Base-by-base conservation (phyloP, 495 filamentous ascomycete species). In the Talaromyces nanjingensis region DNA sequence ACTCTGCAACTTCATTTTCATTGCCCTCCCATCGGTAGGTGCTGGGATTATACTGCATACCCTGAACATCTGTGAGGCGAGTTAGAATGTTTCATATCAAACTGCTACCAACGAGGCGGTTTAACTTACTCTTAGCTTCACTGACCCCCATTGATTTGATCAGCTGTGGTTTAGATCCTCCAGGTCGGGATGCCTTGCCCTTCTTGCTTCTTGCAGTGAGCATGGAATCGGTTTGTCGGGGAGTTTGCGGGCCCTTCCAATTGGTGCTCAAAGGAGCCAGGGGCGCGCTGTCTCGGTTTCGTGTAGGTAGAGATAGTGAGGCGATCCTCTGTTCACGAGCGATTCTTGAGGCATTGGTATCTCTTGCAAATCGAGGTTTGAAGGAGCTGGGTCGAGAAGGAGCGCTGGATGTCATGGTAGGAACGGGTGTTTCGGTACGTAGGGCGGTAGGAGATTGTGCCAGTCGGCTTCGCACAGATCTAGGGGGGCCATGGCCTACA, bases 21-120 rank as follows among this genome's bases (percentile, higher is more conserved):
- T 98, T 98, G 45, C 94, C 94, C 77, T 98, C 94, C 94, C 96
- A 98, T 29, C 86, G 84, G 69, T 87, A 92, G 1, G 87, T 87
- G 16, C 74, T 72, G 1, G 94, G 90, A 70, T 98, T 98, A 75
- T 96, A 98, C 33, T 83, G 88, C 94, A 98, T 98, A 60, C 92
- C 94, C 69, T 94, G 92, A 63, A 96, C 83, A 66, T 87, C 92
- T 92, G 71, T 62, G 56, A 62, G 63, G 39, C 68, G 59, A 39
- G 29, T 59, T 42, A 75, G 66, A 57, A 79, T 70, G 64, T 60
- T 18, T 34, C 31, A 65, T 49, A 68, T 53, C 57, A 64, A 60
- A 49, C 49, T 54, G 18, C 49, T 54, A 22, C 20, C 1, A 63
- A 64, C 34, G 54, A 18, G 9, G 37, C 52, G 12, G 27, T 18